A percentile compares a stretch with the other conserved stretches of the same genome.
Evolutionary conservation across 2,329 filamentous ascomycete genomes (phyloP).

Genomic region (Diaporthe australafricana): DNA sequence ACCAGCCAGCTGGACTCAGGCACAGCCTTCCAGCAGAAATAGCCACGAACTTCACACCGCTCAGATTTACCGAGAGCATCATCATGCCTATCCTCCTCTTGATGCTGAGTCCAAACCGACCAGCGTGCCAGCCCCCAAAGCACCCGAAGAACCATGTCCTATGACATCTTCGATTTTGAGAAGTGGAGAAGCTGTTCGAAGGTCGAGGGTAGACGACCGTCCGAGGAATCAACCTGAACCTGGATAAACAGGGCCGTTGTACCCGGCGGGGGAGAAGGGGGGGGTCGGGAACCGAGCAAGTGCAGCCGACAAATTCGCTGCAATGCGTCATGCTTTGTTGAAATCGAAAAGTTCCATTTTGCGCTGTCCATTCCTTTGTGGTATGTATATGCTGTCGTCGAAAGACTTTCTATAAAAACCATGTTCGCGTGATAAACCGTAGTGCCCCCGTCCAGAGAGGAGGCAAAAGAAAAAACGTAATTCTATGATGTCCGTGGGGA

Average conservation of each 20-base stretch:
- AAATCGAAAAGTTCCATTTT: constrained; percentile 25
- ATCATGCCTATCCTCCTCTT: constrained; percentile 3
- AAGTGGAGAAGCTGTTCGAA: neutral
- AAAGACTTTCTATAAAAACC: constrained; percentile 35
- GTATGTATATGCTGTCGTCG: constrained; percentile 39
- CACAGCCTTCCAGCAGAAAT: neutral
- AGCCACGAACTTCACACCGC: neutral
- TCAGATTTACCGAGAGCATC: neutral
- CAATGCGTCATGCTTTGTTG: constrained; percentile 33
- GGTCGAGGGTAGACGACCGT: neutral
- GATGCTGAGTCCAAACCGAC: neutral
- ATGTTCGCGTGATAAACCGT: constrained; percentile 27
- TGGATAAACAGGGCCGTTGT: neutral
- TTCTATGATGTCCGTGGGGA: constrained; percentile 14
- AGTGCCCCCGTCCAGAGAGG: neutral
- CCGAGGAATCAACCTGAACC: neutral
- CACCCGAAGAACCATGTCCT: neutral
- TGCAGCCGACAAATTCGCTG: constrained; percentile 27
- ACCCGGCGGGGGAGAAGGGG: neutral
- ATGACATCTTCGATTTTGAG: neutral
- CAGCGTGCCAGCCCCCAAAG: neutral
- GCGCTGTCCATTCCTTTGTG: constrained; percentile 30
- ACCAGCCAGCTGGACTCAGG: neutral
- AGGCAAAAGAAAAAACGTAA: constrained; percentile 16
- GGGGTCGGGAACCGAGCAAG: constrained; percentile 11